Base-by-base conservation (phyloP, 2,329 filamentous ascomycete species). In the Xylaria sp. region DNA sequence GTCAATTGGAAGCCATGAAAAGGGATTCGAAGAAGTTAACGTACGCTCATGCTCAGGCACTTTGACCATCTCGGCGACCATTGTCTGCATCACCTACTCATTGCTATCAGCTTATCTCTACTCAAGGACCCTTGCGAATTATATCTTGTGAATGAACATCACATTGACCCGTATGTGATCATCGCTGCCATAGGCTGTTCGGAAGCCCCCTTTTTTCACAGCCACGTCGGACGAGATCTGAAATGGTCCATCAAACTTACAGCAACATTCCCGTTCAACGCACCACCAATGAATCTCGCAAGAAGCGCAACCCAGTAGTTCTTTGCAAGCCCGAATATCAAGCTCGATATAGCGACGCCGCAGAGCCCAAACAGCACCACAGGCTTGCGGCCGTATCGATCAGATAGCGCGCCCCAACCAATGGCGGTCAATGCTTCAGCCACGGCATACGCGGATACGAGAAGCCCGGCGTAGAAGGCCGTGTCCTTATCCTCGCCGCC, bases 381-480 rank as follows among this genome's bases (percentile, higher is more conserved):
- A 3, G 80, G 80, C 69, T 81, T 80, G 23, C 81, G 73, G 0
- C 82, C 82, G 65, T 80, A 78, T 13, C 78, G 78, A 66, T 84
- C 82, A 28, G 81, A 83, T 6, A 84, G 73, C 1, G 76, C 75
- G 28, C 82, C 82, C 82, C 82, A 84, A 59, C 81, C 76, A 72
- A 83, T 80, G 25, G 81, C 80, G 1, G 82, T 83, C 48, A 82
- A 66, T 20, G 82, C 81, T 72, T 84, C 82, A 52, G 82, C 82
- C 31, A 83, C 78, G 48, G 82, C 81, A 62, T 83, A 84, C 15
- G 82, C 82, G 12, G 81, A 83, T 25, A 84, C 80, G 9, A 84
- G 77, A 10, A 89, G 82, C 12, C 86, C 85, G 25, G 83, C 78
- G 77, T 84, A 84, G 78, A 88, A 88, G 31, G 80, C 77, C 18